These are phyloP conservation scores for Microsporum audouinii DNA, from an alignment of 2,329 filamentous ascomycete genomes.

Conservation along the genomic window DNA sequence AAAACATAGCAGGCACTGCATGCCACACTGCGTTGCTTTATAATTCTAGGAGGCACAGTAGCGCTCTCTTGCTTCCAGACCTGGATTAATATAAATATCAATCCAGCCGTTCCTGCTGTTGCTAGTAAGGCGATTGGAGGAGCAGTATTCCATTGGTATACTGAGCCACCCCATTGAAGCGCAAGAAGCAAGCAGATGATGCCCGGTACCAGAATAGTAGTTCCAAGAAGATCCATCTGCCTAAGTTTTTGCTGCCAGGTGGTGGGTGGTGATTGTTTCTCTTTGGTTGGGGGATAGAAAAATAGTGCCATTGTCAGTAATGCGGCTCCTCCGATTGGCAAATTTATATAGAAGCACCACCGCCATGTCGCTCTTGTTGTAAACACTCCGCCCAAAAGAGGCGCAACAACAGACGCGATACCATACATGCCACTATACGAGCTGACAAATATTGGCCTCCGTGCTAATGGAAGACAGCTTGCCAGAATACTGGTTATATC, in stretches of 20 bases:
- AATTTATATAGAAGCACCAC: conserved; percentile 12
- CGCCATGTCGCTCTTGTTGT: conserved; percentile 11
- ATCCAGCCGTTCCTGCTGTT: conserved; percentile 11
- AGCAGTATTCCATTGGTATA: conserved; percentile 17
- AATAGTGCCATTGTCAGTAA: conserved; percentile 20
- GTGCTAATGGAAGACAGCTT: conserved; percentile 5
- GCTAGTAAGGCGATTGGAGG: conserved; percentile 17
- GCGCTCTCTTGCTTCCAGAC: conserved; percentile 18
- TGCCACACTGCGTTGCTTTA: conserved; percentile 19
- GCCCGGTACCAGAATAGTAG: conserved; percentile 39
- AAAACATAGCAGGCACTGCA: conserved; percentile 4
- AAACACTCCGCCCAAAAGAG: conserved; percentile 12
- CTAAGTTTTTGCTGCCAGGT: not conserved
- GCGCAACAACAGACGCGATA: conserved; percentile 11
- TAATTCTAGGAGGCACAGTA: conserved; percentile 22
- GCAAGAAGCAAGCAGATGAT: conserved; percentile 19
- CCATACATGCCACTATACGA: conserved; percentile 11
- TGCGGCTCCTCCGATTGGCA: conserved; percentile 30
- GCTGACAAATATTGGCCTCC: conserved; percentile 10
- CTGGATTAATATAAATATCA: conserved; percentile 12
- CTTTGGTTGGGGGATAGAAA: conserved; percentile 12
- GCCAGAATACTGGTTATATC: conserved; percentile 22
- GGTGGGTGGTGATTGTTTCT: conserved; percentile 8
- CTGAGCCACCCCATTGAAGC: conserved; percentile 19
- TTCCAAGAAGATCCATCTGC: conserved; percentile 7